Evolutionary conservation across 2,329 filamentous ascomycete species (phyloP), one percentile per base, ranked within the genome.

Genomic region (Xylariaceae sp.): DNA sequence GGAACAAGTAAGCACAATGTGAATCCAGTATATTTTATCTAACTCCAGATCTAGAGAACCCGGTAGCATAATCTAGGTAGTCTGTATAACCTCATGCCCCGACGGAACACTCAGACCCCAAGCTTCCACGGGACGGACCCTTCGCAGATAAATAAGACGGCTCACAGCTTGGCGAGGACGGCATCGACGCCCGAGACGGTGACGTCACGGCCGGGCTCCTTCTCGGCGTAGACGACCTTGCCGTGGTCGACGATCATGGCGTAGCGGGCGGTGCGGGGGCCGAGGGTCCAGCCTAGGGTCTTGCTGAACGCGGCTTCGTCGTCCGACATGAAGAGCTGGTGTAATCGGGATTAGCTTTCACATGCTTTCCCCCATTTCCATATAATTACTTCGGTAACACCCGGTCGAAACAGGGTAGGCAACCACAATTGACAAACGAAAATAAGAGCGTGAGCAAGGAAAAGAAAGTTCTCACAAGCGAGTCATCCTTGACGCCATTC

Each of bases 211-310:
- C 74, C 79, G 22, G 73, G 71, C 76, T 95, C 89, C 66, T 82
- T 85, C 73, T 87, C 88, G 56, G 88, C 87, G 71, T 95, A 95
- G 67, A 76, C 78, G 66, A 95, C 80, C 78, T 89, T 92, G 72
- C 89, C 89, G 71, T 95, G 78, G 74, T 92, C 89, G 63, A 95
- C 74, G 65, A 92, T 76, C 70, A 95, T 81, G 65, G 88, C 90
- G 76, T 88, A 95, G 59, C 90, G 81, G 59, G 81, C 84, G 61
- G 88, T 91, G 61, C 89, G 81, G 32, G 54, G 53, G 67, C 88
- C 86, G 55, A 82, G 76, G 60, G 79, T 81, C 89, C 89, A 95
- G 58, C 87, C 89, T 63, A 92, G 80, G 68, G 79, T 79, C 78
- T 87, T 85, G 72, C 84, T 87, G 80, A 95, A 95, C 67, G 81